Conservation (phyloP, 1,284 basidiomycete species). For the Hortiboletus rubellus region DNA sequence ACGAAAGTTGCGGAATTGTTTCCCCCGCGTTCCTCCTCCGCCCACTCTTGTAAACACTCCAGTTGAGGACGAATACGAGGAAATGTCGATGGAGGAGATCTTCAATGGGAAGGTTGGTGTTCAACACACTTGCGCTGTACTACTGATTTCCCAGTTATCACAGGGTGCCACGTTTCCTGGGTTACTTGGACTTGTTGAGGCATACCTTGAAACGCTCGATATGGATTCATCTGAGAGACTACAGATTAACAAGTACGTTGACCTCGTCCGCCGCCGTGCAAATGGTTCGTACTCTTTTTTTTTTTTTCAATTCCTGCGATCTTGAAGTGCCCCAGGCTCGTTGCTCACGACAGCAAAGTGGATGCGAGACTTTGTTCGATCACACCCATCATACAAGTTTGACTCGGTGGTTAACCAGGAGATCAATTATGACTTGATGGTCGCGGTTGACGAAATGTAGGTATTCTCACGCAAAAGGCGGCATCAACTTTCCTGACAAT, state of each 20-base stretch:
- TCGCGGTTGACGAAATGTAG: slow-evolving; percentile 90
- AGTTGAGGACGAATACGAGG: slow-evolving; percentile 85
- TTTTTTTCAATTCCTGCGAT: not conserved
- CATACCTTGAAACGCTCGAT: slow-evolving; percentile 89
- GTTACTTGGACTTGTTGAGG: slow-evolving; percentile 79
- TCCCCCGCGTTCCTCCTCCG: slow-evolving; percentile 56
- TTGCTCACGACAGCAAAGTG: slow-evolving; percentile 91
- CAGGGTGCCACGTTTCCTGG: slow-evolving; percentile 78
- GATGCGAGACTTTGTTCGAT: slow-evolving; percentile 89
- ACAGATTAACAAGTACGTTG: slow-evolving; percentile 77
- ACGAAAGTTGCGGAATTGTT: slow-evolving; percentile 70
- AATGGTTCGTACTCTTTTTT: slow-evolving; percentile 56
- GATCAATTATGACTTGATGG: slow-evolving; percentile 94
- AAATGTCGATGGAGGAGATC: slow-evolving; percentile 92
- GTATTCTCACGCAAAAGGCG: slow-evolving; percentile 31
- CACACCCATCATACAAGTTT: slow-evolving; percentile 87
- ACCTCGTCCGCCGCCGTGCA: slow-evolving; percentile 77
- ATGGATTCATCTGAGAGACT: slow-evolving; percentile 62
- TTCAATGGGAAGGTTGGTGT: slow-evolving; percentile 82
- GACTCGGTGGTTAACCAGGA: slow-evolving; percentile 90
- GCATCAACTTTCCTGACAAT: slow-evolving; percentile 12
- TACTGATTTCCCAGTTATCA: slow-evolving; percentile 5
- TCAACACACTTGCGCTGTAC: slow-evolving; percentile 4
- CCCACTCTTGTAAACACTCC: slow-evolving; percentile 42
- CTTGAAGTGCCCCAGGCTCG: slow-evolving; percentile 52